Evolutionary conservation across 306 rosid species (phyloP), one percentile per base, ranked within the genome.

Genomic region (Mimosa pudica): DNA sequence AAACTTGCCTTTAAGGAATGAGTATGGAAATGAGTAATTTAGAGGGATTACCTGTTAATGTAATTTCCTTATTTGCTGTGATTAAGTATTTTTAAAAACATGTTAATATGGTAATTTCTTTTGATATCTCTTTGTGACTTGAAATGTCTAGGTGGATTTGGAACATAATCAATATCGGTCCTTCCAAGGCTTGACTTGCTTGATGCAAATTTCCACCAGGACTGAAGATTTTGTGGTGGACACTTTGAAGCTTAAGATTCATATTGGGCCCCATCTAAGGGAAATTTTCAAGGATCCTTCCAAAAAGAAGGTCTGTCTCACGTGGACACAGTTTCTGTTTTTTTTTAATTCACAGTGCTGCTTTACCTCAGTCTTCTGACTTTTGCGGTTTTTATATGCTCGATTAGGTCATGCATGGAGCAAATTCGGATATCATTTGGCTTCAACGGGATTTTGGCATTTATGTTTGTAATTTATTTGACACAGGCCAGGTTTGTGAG

Each of bases 141-240:
- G 79, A 71, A 74, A 86, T 67, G 38, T 75, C 13, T 85, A 95
- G 99, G 99, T 95, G 82, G 99, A 93, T 91, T 89, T 95, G 92
- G 99, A 95, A 79, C 99, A 95, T 83, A 95, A 95, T 87, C 99
- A 95, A 44, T 95, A 93, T 85, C 94, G 99, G 68, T 91, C 99
- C 38, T 95, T 95, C 82, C 99, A 95, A 91, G 99, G 99, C 75
- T 80, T 95, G 88, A 95, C 99, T 42, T 93, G 99, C 88, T 87
- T 95, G 92, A 95, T 95, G 92, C 99, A 95, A 89, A 93, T 95
- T 63, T 95, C 99, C 52, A 95, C 98, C 63, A 89, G 99, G 85
- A 89, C 94, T 7, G 99, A 93, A 83, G 99, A 95, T 93, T 95
- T 91, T 89, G 51, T 95, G 30, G 87, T 95, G 5, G 99, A 95